Conservation (phyloP, 129 eudicot genomes). For the Escallonia herrerae region DNA sequence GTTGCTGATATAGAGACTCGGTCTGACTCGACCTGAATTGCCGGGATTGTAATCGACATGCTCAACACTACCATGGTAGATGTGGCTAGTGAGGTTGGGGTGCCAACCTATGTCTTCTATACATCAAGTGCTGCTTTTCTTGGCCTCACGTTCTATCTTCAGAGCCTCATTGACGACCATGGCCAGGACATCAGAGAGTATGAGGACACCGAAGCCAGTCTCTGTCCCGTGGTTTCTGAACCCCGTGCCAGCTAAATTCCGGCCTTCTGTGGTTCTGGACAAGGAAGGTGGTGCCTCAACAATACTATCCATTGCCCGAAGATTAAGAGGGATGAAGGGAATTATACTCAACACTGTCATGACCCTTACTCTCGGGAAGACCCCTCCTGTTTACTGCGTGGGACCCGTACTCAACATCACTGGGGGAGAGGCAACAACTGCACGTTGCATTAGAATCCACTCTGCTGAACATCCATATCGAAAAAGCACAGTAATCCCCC, state of each 20-base stretch:
- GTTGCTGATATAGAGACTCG: neutral
- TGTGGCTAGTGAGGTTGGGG: neutral
- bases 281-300: neutral
- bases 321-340: neutral
- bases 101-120: conserved; percentile 6
- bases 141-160: conserved; percentile 1
- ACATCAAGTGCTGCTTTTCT: neutral
- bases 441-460: neutral
- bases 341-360: neutral
- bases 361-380: neutral
- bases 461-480: neutral
- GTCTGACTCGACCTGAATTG: conserved; percentile 3
- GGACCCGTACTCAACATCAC: neutral
- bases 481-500: no score
- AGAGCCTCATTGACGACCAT: neutral
- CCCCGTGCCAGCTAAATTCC: neutral
- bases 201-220: neutral
- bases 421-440: no score
- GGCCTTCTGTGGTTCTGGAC: neutral
- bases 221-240: neutral
- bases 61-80: neutral
- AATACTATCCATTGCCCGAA: neutral
- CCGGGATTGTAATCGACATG: neutral
- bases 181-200: conserved; percentile 3
- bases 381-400: neutral